phyloP scores from a whole-genome alignment of 2,329 filamentous ascomycete species.

The Monosporascus sp. region DNA sequence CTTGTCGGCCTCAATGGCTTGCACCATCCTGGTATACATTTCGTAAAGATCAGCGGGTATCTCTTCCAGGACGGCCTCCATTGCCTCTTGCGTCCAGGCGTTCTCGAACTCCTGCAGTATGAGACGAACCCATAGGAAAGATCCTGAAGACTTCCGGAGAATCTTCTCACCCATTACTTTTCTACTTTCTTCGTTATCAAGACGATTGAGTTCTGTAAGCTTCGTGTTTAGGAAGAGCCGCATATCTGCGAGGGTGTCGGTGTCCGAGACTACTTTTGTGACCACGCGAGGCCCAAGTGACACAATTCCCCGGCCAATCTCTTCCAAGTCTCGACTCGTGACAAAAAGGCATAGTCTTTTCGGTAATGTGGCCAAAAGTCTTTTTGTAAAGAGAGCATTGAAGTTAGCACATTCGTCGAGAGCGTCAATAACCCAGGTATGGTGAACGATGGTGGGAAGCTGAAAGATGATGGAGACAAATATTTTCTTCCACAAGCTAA shows the following conservation, averaged over 20 bases:
- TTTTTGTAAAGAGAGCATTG: background rate
- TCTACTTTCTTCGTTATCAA: constrained; percentile 4
- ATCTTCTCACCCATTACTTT: constrained; percentile 21
- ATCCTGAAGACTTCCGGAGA: constrained; percentile 23
- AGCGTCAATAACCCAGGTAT: constrained; percentile 27
- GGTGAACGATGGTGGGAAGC: constrained; percentile 9
- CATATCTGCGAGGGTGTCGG: constrained; percentile 18
- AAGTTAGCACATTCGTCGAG: constrained; percentile 25
- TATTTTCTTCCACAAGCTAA: constrained; percentile 19
- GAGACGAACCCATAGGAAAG: constrained; percentile 27
- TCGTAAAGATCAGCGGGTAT: constrained; percentile 20
- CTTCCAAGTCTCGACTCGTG: constrained; percentile 22
- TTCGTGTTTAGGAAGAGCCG: constrained; percentile 15
- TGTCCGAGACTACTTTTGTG: too few relatives aligned
- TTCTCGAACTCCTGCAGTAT: constrained; percentile 25
- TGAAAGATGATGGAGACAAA: constrained; percentile 22
- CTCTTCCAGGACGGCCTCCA: constrained; percentile 20
- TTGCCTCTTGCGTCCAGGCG: constrained; percentile 23
- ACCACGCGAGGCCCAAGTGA: constrained; percentile 12
- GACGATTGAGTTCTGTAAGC: constrained; percentile 14
- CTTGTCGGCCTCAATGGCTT: constrained; percentile 14
- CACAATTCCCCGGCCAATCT: constrained; percentile 19
- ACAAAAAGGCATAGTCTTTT: constrained; percentile 20
- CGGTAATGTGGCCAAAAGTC: constrained; percentile 7
- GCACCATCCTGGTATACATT: constrained; percentile 21